Conservation (phyloP, 2,329 filamentous ascomycete genomes). For the Coleophoma cylindrospora region DNA sequence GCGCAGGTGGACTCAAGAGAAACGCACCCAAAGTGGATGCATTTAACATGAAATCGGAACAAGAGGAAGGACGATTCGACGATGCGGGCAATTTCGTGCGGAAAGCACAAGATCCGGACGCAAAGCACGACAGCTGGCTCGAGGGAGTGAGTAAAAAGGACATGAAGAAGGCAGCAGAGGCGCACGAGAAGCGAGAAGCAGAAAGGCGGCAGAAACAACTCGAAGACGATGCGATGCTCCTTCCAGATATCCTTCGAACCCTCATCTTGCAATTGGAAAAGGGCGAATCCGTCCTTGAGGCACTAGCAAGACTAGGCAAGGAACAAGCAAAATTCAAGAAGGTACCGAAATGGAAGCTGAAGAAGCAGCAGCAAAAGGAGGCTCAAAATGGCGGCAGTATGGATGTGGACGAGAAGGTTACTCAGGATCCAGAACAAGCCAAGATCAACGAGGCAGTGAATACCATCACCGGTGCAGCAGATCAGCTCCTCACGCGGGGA, state of each 20-base stretch:
- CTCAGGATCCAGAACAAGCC: conserved; percentile 63
- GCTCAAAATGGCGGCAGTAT: conserved; percentile 47
- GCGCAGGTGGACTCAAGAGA: conserved; percentile 83
- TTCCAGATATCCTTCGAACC: conserved; percentile 66
- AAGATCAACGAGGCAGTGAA: conserved; percentile 71
- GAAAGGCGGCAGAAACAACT: conserved; percentile 68
- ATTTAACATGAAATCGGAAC: conserved; percentile 87
- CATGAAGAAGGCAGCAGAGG: conserved; percentile 81
- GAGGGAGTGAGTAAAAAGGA: conserved; percentile 92
- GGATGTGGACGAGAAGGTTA: conserved; percentile 60
- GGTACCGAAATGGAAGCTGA: conserved; percentile 63
- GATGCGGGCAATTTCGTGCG: conserved; percentile 87
- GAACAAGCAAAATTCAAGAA: conserved; percentile 55
- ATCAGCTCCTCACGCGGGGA: conserved; percentile 77
- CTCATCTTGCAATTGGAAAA: conserved; percentile 71
- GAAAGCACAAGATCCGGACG: conserved; percentile 83
- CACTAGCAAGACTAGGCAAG: conserved; percentile 74
- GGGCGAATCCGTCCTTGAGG: conserved; percentile 84
- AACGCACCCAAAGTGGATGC: conserved; percentile 93
- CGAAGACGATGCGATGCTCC: conserved; percentile 69
- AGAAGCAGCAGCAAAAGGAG: conserved; percentile 57
- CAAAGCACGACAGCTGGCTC: conserved; percentile 87
- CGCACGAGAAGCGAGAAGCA: conserved; percentile 78
- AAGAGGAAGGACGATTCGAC: conserved; percentile 91
- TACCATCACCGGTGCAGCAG: conserved; percentile 82